Evolutionary conservation across 1,139 yeast species (phyloP).

Genomic region (Kodamaea suecica): DNA sequence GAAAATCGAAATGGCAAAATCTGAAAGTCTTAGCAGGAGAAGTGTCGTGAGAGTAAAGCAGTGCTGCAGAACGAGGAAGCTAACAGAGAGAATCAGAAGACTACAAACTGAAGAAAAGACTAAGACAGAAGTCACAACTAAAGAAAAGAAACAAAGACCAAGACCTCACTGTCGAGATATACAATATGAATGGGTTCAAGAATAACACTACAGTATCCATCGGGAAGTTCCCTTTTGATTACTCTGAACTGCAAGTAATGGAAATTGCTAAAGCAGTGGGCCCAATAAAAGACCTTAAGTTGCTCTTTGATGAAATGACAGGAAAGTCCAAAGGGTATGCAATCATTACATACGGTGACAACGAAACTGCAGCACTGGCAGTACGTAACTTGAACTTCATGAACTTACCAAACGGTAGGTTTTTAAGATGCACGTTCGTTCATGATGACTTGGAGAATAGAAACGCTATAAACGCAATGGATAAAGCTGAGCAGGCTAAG

Average conservation of each 20-base stretch:
- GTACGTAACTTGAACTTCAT: conserved; percentile 84
- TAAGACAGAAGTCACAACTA: too few relatives aligned
- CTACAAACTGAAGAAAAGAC: too few relatives aligned
- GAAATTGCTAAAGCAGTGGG: conserved; percentile 81
- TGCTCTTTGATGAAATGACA: conserved; percentile 82
- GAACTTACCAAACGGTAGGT: conserved; percentile 64
- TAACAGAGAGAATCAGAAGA: too few relatives aligned
- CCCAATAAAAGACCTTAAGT: conserved; percentile 73
- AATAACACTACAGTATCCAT: conserved; percentile 15
- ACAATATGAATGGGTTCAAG: conserved; percentile 6
- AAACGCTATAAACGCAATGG: conserved; percentile 12
- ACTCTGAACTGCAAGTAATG: conserved; percentile 82
- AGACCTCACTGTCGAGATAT: too few relatives aligned
- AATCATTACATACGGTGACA: conserved; percentile 71
- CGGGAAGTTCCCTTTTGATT: conserved; percentile 20
- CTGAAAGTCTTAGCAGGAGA: too few relatives aligned
- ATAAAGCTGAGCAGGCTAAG: conserved; percentile 13
- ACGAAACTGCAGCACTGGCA: conserved; percentile 86
- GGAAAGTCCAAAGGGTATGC: conserved; percentile 94
- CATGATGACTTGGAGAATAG: conserved; percentile 30
- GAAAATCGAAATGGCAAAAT: too few relatives aligned
- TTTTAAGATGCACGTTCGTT: conserved; percentile 71
- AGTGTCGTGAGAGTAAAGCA: too few relatives aligned
- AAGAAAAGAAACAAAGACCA: too few relatives aligned
- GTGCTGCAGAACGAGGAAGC: too few relatives aligned